These are phyloP conservation scores for Backusella circina DNA, from an alignment of 192 early-diverging fungal species.

Conservation along the genomic window DNA sequence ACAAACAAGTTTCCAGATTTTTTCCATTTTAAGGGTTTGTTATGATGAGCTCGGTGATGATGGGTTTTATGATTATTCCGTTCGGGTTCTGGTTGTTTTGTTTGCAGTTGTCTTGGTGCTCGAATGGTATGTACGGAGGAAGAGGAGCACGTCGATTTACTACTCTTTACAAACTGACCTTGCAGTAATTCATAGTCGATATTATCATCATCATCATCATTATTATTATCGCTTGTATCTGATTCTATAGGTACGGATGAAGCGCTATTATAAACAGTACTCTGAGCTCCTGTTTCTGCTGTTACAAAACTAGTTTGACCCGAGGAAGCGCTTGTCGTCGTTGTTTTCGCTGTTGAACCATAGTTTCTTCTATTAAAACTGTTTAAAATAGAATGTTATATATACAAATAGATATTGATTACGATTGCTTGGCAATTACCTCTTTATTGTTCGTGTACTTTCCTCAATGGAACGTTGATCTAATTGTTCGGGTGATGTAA, in stretches of 20 bases:
- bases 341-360: background rate
- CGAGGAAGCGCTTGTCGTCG: background rate
- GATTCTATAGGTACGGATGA: background rate
- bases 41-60: background rate
- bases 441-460: background rate
- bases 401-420: background rate
- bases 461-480: background rate
- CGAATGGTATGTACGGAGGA: background rate
- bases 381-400: background rate
- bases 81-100: background rate
- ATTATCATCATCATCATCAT: background rate
- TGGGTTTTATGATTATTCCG: background rate
- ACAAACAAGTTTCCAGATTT: constrained; percentile 14
- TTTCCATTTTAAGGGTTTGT: constrained; percentile 12
- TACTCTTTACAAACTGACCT: no score
- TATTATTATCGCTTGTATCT: no score
- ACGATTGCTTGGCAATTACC: background rate
- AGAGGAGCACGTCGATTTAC: no score
- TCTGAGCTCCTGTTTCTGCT: background rate
- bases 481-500: background rate
- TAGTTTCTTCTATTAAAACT: background rate
- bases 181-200: background rate
- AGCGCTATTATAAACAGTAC: background rate
- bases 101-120: background rate
- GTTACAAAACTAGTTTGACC: background rate